Evolutionary conservation across 2,329 filamentous ascomycete species (phyloP).

Genomic region (Nemania serpens): DNA sequence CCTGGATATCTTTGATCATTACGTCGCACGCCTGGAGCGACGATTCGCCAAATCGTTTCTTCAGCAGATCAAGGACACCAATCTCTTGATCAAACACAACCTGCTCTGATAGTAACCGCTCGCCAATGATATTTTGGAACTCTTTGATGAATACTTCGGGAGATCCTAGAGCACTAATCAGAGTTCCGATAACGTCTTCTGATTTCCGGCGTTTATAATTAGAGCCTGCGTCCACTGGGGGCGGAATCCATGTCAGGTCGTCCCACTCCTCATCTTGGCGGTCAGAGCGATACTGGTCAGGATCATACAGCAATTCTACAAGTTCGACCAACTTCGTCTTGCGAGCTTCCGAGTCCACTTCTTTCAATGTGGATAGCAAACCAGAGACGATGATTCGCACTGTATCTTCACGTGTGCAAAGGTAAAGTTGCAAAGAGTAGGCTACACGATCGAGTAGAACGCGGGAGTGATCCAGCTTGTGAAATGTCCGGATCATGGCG

Average conservation of each 20-base stretch:
- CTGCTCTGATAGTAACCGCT: constrained; percentile 72
- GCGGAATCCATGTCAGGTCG: constrained; percentile 91
- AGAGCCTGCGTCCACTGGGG: constrained; percentile 89
- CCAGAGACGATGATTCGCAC: constrained; percentile 78
- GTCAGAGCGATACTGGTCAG: constrained; percentile 57
- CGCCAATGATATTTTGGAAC: constrained; percentile 85
- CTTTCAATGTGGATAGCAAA: constrained; percentile 65
- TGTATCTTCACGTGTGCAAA: constrained; percentile 77
- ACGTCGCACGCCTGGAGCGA: constrained; percentile 93
- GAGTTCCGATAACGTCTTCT: constrained; percentile 87
- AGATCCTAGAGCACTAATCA: constrained; percentile 85
- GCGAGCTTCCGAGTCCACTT: constrained; percentile 46
- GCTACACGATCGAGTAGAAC: constrained; percentile 77
- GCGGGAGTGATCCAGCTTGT: constrained; percentile 75
- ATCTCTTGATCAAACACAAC: constrained; percentile 77
- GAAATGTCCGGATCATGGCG: constrained; percentile 77
- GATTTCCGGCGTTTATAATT: constrained; percentile 89
- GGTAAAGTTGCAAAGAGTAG: constrained; percentile 72
- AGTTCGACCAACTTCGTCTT: constrained; percentile 67
- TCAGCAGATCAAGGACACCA: constrained; percentile 83
- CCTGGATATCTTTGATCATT: constrained; percentile 92
- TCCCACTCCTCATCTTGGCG: constrained; percentile 73
- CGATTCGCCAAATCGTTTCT: constrained; percentile 83
- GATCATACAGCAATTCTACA: constrained; percentile 67
- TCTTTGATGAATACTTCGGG: constrained; percentile 94